Conservation (phyloP, 257 asterid genomes). For the Lavandula angustifolia region DNA sequence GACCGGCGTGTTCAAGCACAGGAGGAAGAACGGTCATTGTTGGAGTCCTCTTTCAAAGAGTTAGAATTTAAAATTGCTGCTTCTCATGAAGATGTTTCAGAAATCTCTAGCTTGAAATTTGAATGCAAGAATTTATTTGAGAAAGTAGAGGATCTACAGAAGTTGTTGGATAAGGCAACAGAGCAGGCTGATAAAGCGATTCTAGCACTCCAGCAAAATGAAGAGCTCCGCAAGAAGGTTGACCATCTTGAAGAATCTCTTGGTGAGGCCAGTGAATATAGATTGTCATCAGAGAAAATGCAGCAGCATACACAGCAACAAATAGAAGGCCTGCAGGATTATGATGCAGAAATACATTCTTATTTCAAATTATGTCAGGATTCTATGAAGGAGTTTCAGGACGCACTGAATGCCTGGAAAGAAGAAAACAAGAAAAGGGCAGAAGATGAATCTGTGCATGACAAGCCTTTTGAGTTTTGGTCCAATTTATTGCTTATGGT, state of each 20-base stretch:
- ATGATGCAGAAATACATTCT: slow-evolving; percentile 81
- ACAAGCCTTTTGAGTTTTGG: slow-evolving; percentile 81
- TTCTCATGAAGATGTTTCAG: slow-evolving; percentile 70
- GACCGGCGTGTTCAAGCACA: slow-evolving; percentile 59
- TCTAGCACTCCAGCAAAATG: slow-evolving; percentile 79
- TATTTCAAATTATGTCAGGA: slow-evolving; percentile 76
- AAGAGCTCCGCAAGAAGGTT: slow-evolving; percentile 80
- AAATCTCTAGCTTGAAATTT: slow-evolving; percentile 53
- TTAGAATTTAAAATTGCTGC: slow-evolving; percentile 68
- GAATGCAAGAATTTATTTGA: slow-evolving; percentile 71
- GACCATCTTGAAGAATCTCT: slow-evolving; percentile 83
- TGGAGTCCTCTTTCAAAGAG: slow-evolving; percentile 66
- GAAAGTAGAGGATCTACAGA: slow-evolving; percentile 74
- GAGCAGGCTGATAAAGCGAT: slow-evolving; percentile 76
- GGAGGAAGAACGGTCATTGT: slow-evolving; percentile 66
- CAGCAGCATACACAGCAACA: slow-evolving; percentile 79
- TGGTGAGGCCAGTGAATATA: slow-evolving; percentile 67
- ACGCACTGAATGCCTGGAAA: slow-evolving; percentile 60
- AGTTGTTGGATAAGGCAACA: slow-evolving; percentile 64
- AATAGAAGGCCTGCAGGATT: slow-evolving; percentile 70
- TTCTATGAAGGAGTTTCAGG: slow-evolving; percentile 90
- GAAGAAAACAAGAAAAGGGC: slow-evolving; percentile 62
- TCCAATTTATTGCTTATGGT: slow-evolving; percentile 77
- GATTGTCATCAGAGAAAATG: slow-evolving; percentile 78
- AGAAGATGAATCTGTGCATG: slow-evolving; percentile 47